Percentiles rank a stretch among this genome's conserved stretches.
These are phyloP conservation scores for Pochonia chlamydosporia DNA, from an alignment of 2,329 filamentous ascomycete species.

Conservation along the genomic window DNA sequence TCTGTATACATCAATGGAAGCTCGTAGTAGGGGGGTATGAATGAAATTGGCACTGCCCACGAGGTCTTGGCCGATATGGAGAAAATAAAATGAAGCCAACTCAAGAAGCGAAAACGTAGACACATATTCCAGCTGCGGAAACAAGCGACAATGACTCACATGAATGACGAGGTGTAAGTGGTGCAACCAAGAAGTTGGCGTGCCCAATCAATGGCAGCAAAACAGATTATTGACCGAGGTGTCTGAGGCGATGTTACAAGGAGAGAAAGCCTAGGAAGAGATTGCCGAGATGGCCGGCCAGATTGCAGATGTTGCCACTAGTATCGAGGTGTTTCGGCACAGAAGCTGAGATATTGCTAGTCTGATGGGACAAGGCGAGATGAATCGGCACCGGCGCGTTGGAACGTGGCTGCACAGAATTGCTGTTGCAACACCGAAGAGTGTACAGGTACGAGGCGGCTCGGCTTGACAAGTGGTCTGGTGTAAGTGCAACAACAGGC, in stretches of 20 bases:
- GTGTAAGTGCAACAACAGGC: conserved; percentile 10
- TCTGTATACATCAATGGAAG: too few species aligned
- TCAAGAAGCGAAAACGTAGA: conserved; percentile 9
- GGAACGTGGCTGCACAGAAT: conserved; percentile 24
- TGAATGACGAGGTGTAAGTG: conserved; percentile 21
- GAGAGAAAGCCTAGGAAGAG: conserved; percentile 14
- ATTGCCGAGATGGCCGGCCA: conserved; percentile 25
- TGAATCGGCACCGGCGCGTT: conserved; percentile 28
- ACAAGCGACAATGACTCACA: conserved; percentile 30
- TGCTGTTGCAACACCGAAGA: conserved; percentile 20
- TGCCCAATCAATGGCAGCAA: conserved; percentile 3
- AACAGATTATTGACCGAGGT: background rate
- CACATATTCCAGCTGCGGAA: conserved; percentile 3
- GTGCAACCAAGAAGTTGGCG: conserved; percentile 17
- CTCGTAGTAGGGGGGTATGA: too few species aligned
- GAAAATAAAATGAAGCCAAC: conserved; percentile 1
- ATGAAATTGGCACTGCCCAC: too few species aligned
- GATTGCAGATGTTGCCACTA: conserved; percentile 29
- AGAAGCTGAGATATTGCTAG: conserved; percentile 19
- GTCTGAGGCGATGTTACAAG: conserved; percentile 13
- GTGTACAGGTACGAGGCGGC: conserved; percentile 7
- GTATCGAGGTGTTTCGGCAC: conserved; percentile 25
- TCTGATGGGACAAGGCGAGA: conserved; percentile 23
- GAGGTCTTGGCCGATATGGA: too few species aligned
- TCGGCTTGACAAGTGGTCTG: conserved; percentile 11